Percentiles rank a stretch among this genome's conserved stretches.
Evolutionary conservation across 1,139 yeast species (phyloP).

Genomic region (Blastobotrys illinoisensis): DNA sequence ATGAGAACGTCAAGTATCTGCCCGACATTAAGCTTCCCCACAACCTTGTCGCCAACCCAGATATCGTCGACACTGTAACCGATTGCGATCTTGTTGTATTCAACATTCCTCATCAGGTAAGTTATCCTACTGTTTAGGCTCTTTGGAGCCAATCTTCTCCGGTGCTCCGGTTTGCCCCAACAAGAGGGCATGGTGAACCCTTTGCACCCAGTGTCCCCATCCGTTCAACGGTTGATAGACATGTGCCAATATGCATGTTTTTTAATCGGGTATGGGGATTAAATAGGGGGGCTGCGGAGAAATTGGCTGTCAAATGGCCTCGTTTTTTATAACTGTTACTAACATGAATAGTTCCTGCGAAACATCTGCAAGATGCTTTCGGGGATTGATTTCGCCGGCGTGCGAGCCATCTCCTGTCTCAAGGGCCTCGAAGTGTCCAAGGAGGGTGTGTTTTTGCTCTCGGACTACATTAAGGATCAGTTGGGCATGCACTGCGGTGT

Average conservation of each 20-base stretch:
- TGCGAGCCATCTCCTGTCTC: constrained; percentile 85
- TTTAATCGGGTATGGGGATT: not conserved
- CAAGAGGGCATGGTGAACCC: not conserved
- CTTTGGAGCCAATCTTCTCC: not conserved
- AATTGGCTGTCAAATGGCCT: not conserved
- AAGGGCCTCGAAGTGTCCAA: constrained; percentile 85
- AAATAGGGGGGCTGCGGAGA: not conserved
- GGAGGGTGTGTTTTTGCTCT: constrained; percentile 72
- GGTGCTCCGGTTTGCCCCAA: not conserved
- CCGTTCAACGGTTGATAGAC: not conserved
- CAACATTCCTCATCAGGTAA: constrained; percentile 82
- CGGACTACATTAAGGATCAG: constrained; percentile 66
- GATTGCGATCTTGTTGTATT: constrained; percentile 80
- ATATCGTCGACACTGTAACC: constrained; percentile 61
- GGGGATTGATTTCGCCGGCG: constrained; percentile 62
- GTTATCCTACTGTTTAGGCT: not conserved
- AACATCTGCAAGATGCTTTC: constrained; percentile 66
- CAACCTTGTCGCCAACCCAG: constrained; percentile 81
- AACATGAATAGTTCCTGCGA: constrained; percentile 46
- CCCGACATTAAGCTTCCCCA: constrained; percentile 76
- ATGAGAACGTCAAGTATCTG: constrained; percentile 75
- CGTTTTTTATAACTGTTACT: not conserved
- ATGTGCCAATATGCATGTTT: no score
- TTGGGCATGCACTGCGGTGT: constrained; percentile 91
- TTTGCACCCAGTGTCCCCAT: not conserved